Evolutionary conservation across 1,284 basidiomycete genomes (phyloP), one percentile per base, ranked within the genome.

Genomic region (Ganoderma lingzhi): DNA sequence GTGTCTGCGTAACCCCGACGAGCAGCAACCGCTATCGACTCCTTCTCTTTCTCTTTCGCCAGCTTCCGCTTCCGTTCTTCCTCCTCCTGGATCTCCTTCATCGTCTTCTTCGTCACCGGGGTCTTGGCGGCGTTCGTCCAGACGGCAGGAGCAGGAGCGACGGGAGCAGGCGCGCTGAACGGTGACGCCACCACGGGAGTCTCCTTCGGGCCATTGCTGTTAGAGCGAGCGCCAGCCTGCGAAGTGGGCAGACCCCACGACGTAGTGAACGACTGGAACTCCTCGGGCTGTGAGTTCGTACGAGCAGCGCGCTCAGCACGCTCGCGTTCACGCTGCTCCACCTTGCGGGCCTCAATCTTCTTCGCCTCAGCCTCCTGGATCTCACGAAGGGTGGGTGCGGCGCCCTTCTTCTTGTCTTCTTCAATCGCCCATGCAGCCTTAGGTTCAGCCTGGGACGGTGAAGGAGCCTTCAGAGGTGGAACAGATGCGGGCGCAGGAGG

Each of bases 61-160:
- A 95, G 96, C 85, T 95, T 96, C 73, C 92, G 86, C 73, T 84
- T 88, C 82, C 98, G 93, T 80, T 99, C 97, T 77, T 99, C 97
- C 80, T 99, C 96, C 80, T 98, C 96, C 61, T 99, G 99, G 83
- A 99, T 96, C 85, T 97, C 98, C 90, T 99, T 93, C 2, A 95
- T 95, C 87, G 97, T 98, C 84, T 96, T 97, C 8, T 89, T 83
- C 3, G 84, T 81, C n/a, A 39, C 63, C 5, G 83, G 78, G 6
- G 84, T 72, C 73, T 91, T 89, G 0, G 82, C 78, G 15, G 88
- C 79, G 64, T 85, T 88, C 10, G 91, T 92, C 93, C 93, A 94
- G 32, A 93, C 93, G 6, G 64, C 64, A 30, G 88, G 85, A 4
- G 78, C 66, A 35, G 85, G 75, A 66, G 80, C 68, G 3, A 78